Conservation (phyloP, 2,329 filamentous ascomycete species). For the Apiospora aurea region DNA sequence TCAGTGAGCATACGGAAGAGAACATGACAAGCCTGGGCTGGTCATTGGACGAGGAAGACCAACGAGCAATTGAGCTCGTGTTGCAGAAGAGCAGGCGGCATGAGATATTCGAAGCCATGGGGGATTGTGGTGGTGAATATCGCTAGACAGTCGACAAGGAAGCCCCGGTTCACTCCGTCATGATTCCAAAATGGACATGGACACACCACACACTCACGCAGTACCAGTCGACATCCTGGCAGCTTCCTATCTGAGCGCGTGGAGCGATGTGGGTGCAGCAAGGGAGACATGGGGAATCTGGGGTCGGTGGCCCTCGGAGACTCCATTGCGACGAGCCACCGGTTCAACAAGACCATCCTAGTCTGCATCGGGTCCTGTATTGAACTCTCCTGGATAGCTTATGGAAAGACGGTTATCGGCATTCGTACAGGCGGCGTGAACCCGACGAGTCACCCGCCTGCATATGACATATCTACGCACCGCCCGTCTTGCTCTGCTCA, state of each 20-base stretch:
- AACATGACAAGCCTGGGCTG: constrained; percentile 40
- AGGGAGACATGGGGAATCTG: not conserved
- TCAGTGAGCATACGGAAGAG: constrained; percentile 38
- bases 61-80: constrained; percentile 35
- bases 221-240: not conserved
- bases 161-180: not conserved
- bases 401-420: not conserved
- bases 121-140: constrained; percentile 46
- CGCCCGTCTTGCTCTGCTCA: not conserved
- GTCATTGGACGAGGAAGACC: constrained; percentile 35
- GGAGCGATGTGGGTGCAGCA: not conserved
- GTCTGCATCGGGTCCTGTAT: not conserved
- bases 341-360: not conserved
- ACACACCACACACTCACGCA: not conserved
- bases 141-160: constrained; percentile 2
- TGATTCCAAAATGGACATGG: not conserved
- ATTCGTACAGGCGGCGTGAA: not conserved
- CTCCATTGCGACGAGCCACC: not conserved
- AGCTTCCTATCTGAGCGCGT: not conserved
- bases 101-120: constrained; percentile 37
- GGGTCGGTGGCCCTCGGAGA: not conserved
- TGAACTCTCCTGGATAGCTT: not conserved
- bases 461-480: not conserved
- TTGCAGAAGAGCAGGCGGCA: constrained; percentile 32
- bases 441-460: not conserved